Conservation (phyloP, 2,329 filamentous ascomycete species). For the Diaporthe citrichinensis region DNA sequence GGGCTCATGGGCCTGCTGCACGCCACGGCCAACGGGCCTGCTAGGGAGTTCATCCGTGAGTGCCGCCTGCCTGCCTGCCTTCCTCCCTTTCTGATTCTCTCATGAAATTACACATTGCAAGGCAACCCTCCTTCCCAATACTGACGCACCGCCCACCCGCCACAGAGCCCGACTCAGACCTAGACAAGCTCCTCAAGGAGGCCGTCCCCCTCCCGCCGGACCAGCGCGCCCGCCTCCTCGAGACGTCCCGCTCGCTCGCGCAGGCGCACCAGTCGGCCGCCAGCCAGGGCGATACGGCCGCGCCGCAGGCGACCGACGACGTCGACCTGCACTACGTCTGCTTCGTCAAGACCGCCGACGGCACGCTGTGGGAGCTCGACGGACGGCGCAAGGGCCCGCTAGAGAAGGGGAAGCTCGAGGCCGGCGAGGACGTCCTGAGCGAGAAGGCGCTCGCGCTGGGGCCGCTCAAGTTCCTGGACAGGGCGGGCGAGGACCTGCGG, state of each 20-base stretch:
- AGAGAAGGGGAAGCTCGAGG: conserved; percentile 66
- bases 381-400: conserved; percentile 71
- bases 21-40: conserved; percentile 82
- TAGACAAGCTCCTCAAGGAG: conserved; percentile 75
- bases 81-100: background rate
- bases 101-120: background rate
- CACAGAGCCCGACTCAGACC: conserved; percentile 64
- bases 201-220: conserved; percentile 79
- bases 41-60: conserved; percentile 71
- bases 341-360: conserved; percentile 83
- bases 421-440: conserved; percentile 80
- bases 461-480: conserved; percentile 68
- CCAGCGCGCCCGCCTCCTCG: conserved; percentile 80
- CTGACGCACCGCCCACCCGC: background rate
- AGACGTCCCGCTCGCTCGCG: conserved; percentile 82
- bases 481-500: conserved; percentile 68
- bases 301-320: conserved; percentile 82
- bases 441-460: conserved; percentile 82
- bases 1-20: conserved; percentile 92
- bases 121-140: background rate
- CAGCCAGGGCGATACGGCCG: conserved; percentile 80
- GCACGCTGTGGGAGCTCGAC: conserved; percentile 73
- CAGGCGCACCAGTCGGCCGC: conserved; percentile 85
- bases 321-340: conserved; percentile 97
- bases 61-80: conserved; percentile 41